Evolutionary conservation across 306 rosid species (phyloP).

Genomic region (Vigna nakashimae): DNA sequence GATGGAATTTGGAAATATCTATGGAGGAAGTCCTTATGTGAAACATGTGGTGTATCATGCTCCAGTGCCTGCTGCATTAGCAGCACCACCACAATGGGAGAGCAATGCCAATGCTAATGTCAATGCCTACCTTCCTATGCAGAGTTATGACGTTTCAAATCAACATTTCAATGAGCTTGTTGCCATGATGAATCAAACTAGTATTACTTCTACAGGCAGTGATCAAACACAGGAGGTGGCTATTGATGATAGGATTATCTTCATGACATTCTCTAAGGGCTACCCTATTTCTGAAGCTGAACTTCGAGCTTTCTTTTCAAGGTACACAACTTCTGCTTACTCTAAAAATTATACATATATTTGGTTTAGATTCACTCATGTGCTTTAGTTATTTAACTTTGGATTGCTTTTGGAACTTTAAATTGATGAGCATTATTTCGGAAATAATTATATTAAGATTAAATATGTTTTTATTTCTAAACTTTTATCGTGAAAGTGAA

Average conservation of each 20-base stretch:
- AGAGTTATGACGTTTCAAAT: neutral
- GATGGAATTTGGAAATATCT: neutral
- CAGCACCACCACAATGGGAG: neutral
- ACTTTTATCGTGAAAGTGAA: no score
- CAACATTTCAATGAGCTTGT: slow-evolving; percentile 34
- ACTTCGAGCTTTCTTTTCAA: slow-evolving; percentile 54
- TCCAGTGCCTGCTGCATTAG: neutral
- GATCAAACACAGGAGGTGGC: slow-evolving; percentile 12
- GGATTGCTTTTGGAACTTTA: no score
- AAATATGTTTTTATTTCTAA: no score
- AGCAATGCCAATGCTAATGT: neutral
- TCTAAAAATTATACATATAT: neutral
- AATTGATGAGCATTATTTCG: no score
- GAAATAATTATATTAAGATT: no score
- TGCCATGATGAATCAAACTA: neutral
- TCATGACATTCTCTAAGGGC: slow-evolving; percentile 72
- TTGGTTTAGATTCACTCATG: neutral
- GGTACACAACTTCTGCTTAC: slow-evolving; percentile 28
- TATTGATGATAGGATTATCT: slow-evolving; percentile 62
- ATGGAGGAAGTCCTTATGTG: neutral
- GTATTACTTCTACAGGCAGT: neutral
- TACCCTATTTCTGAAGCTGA: slow-evolving; percentile 66
- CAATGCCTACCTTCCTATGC: neutral
- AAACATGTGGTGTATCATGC: neutral
- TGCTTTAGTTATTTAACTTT: neutral